Conservation (phyloP, 352 stramenopile genomes). For the Detonula confervacea region DNA sequence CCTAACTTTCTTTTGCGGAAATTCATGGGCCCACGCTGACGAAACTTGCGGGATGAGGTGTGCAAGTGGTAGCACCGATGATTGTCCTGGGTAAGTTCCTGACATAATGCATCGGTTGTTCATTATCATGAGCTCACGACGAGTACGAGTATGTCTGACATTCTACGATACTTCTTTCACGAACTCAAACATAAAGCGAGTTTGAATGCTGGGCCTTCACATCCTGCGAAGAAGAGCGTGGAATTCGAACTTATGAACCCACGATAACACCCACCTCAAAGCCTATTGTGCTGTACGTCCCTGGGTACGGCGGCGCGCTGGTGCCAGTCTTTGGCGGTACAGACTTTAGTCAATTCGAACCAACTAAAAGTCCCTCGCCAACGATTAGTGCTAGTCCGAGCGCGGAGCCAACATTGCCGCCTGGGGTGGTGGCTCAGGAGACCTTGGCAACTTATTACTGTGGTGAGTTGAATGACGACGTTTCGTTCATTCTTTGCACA, state of each 20-base stretch:
- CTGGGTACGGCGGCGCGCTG: slow-evolving; percentile 53
- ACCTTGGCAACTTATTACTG: slow-evolving; percentile 62
- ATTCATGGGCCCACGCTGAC: slow-evolving; percentile 78
- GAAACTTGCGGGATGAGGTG: slow-evolving; percentile 73
- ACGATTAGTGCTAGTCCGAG: slow-evolving; percentile 39
- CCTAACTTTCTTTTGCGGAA: slow-evolving; percentile 74
- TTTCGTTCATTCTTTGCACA: too few relatives aligned
- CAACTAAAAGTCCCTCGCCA: slow-evolving; percentile 46
- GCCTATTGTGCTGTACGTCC: slow-evolving; percentile 45
- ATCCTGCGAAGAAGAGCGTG: slow-evolving; percentile 54
- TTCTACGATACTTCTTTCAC: neutral
- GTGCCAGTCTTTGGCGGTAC: slow-evolving; percentile 61
- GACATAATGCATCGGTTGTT: neutral
- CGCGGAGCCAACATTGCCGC: slow-evolving; percentile 47
- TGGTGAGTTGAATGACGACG: slow-evolving; percentile 32
- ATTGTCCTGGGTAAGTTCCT: slow-evolving; percentile 68
- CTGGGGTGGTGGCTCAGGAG: slow-evolving; percentile 46
- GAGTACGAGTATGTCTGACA: neutral
- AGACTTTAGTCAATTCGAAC: slow-evolving; percentile 33
- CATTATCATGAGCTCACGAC: slow-evolving; percentile 1
- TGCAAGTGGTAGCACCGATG: slow-evolving; percentile 62
- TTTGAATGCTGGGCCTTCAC: slow-evolving; percentile 66
- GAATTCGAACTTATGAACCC: slow-evolving; percentile 42
- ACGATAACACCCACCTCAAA: slow-evolving; percentile 26
- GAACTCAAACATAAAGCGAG: slow-evolving; percentile 29